Conservation (phyloP, 768 basidiomycete species). For the Naematelia aurantialba region DNA sequence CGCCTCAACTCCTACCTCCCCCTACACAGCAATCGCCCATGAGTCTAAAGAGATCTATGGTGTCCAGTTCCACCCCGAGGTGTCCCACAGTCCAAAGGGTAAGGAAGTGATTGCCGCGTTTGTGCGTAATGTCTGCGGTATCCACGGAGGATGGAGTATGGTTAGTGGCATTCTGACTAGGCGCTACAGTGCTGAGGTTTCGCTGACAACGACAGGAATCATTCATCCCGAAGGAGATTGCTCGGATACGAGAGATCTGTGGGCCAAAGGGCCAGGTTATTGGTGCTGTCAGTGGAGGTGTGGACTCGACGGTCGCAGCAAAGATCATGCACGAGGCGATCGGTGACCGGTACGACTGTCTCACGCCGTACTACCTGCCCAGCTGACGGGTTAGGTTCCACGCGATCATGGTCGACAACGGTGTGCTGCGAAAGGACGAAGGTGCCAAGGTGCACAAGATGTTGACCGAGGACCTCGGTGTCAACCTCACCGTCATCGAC, state of each 20-base stretch:
- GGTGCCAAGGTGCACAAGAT: conserved; percentile 85
- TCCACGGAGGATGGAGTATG: conserved; percentile 88
- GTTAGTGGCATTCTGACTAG: conserved; percentile 51
- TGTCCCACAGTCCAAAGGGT: conserved; percentile 86
- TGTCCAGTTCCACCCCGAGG: conserved; percentile 98
- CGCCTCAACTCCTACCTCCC: conserved; percentile 78
- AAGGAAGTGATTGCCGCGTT: conserved; percentile 85
- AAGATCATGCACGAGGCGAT: conserved; percentile 99
- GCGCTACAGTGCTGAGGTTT: no score
- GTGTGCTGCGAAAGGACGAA: conserved; percentile 88
- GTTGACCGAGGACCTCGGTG: conserved; percentile 87
- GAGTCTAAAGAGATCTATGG: conserved; percentile 83
- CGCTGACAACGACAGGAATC: conserved; percentile 67
- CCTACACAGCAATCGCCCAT: conserved; percentile 90
- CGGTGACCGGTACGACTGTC: conserved; percentile 70
- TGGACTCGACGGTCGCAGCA: conserved; percentile 96
- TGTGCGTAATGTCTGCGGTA: conserved; percentile 76
- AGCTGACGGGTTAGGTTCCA: conserved; percentile 66
- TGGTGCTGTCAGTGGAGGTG: conserved; percentile 94
- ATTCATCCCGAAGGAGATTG: conserved; percentile 95
- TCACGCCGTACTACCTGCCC: neutral
- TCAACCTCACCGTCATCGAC: conserved; percentile 93
- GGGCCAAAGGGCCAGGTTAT: conserved; percentile 93
- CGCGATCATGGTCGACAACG: conserved; percentile 99
- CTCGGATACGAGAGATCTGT: conserved; percentile 88